Conservation (phyloP, 2,329 filamentous ascomycete species). For the Cladophialophora psammophila region DNA sequence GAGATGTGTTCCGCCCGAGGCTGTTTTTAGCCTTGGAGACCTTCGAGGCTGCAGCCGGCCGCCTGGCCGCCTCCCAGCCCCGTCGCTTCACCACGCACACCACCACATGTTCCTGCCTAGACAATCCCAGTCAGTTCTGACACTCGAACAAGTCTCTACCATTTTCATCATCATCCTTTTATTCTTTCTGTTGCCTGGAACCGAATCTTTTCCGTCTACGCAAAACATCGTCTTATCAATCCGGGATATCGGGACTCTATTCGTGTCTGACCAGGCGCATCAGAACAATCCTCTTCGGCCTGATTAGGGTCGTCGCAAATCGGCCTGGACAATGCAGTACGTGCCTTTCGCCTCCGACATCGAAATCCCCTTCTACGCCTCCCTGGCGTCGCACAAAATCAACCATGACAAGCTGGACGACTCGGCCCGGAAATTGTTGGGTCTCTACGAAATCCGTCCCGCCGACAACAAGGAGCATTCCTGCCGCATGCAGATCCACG, state of each 20-base stretch:
- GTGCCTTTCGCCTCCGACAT: slow-evolving; percentile 93
- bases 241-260: neutral
- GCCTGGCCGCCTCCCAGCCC: neutral
- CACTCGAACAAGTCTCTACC: neutral
- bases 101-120: neutral
- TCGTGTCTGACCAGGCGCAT: neutral
- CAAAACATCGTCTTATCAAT: neutral
- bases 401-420: slow-evolving; percentile 97
- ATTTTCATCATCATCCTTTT: neutral
- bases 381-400: slow-evolving; percentile 91
- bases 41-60: neutral
- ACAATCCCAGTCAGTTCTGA: neutral
- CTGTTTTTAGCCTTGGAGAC: slow-evolving; percentile 1
- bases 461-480: slow-evolving; percentile 75
- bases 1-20: neutral
- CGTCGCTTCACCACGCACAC: neutral
- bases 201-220: neutral
- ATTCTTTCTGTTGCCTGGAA: neutral
- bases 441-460: slow-evolving; percentile 84
- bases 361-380: slow-evolving; percentile 92
- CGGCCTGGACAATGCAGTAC: slow-evolving; percentile 66
- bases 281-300: neutral
- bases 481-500: slow-evolving; percentile 88
- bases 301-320: neutral
- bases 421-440: slow-evolving; percentile 83